Percentiles rank a stretch among this genome's conserved stretches.
These are phyloP conservation scores for Aspergillus bridgeri DNA, from an alignment of 495 filamentous ascomycete genomes.

Conservation along the genomic window DNA sequence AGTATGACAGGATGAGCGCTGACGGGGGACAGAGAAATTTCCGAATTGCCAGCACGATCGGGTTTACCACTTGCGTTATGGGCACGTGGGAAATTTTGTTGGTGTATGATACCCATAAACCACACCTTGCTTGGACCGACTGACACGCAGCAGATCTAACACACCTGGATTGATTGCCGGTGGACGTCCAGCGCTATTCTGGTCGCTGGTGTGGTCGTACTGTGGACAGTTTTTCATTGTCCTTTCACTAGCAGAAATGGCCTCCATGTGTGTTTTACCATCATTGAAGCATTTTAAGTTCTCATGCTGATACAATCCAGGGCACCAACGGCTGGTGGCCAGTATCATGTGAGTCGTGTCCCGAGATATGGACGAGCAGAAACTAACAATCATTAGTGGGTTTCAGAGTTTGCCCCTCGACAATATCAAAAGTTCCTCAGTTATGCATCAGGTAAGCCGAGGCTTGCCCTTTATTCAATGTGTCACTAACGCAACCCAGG, in stretches of 20 bases:
- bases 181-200: constrained; percentile 21
- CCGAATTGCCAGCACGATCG: background rate
- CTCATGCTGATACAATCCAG: background rate
- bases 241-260: constrained; percentile 34
- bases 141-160: background rate
- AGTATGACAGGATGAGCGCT: background rate
- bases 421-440: constrained; percentile 27
- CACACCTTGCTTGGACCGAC: background rate
- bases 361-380: background rate
- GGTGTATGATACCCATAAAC: background rate
- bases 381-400: constrained; percentile 2
- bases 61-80: background rate
- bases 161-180: constrained; percentile 3
- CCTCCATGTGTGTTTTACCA: constrained; percentile 24
- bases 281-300: no score
- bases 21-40: background rate
- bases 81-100: constrained; percentile 2
- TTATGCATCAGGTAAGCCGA: constrained; percentile 21
- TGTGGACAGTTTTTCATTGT: constrained; percentile 23
- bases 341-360: constrained; percentile 1
- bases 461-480: no score
- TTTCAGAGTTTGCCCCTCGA: constrained; percentile 29
- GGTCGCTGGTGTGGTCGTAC: constrained; percentile 23
- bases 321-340: constrained; percentile 28
- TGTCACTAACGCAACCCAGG: constrained; percentile 14